Conservation (phyloP, 495 filamentous ascomycete genomes). For the Hapsidospora chrysogenum region DNA sequence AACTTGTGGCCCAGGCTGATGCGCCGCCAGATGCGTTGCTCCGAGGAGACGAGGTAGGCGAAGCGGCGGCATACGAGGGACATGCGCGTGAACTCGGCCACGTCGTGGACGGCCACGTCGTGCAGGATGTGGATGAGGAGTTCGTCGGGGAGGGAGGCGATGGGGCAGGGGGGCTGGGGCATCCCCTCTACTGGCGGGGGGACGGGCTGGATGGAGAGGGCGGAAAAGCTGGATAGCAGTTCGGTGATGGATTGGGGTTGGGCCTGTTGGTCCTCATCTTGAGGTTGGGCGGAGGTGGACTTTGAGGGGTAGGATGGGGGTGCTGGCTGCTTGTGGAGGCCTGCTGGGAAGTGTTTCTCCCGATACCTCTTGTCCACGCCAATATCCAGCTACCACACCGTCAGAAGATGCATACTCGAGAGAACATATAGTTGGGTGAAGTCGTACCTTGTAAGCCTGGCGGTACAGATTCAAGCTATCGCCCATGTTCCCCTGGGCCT, state of each 20-base stretch:
- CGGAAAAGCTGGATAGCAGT: slow-evolving; percentile 60
- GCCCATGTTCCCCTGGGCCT: slow-evolving; percentile 66
- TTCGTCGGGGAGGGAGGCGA: slow-evolving; percentile 65
- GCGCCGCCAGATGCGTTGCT: slow-evolving; percentile 80
- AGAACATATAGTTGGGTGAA: too few relatives aligned
- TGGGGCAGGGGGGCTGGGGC: slow-evolving; percentile 55
- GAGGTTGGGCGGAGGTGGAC: background rate
- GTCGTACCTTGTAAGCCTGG: slow-evolving; percentile 63
- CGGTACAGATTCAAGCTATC: slow-evolving; percentile 83
- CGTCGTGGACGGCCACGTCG: slow-evolving; percentile 56
- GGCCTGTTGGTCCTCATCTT: background rate
- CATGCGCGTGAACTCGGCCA: slow-evolving; percentile 63
- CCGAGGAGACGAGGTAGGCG: slow-evolving; percentile 67
- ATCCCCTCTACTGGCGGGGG: slow-evolving; percentile 44
- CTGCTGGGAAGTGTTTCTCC: slow-evolving; percentile 3
- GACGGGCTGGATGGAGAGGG: slow-evolving; percentile 39
- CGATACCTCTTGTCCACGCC: slow-evolving; percentile 2
- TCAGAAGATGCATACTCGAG: too few relatives aligned
- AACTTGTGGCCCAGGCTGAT: slow-evolving; percentile 52
- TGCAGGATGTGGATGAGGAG: slow-evolving; percentile 45
- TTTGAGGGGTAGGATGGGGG: background rate
- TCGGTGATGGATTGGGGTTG: slow-evolving; percentile 35
- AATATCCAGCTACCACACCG: background rate
- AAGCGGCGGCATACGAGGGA: slow-evolving; percentile 73
- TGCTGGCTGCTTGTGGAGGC: background rate